phyloP scores from a whole-genome alignment of 2,329 filamentous ascomycete species.

The Tympanopsis confertula region DNA sequence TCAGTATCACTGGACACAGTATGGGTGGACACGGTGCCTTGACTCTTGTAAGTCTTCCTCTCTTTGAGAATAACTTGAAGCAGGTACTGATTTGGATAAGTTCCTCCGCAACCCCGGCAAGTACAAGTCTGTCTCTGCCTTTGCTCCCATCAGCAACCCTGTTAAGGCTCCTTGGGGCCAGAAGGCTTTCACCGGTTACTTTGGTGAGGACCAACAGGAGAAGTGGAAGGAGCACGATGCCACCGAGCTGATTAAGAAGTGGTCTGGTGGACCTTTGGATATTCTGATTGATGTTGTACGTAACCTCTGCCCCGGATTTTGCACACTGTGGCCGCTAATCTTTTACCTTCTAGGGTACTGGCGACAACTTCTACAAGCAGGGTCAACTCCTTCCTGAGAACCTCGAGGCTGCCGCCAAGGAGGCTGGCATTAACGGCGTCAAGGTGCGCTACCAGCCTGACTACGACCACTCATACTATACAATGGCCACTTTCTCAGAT shows the following conservation, averaged over 20 bases:
- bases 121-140: conserved; percentile 82
- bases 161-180: conserved; percentile 80
- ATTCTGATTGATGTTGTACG: conserved; percentile 77
- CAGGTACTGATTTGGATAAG: conserved; percentile 15
- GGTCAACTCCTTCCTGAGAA: conserved; percentile 90
- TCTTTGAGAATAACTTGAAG: conserved; percentile 3
- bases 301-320: conserved; percentile 9
- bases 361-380: conserved; percentile 93
- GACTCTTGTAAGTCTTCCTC: conserved; percentile 44
- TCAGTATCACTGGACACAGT: conserved; percentile 84
- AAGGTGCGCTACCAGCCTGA: conserved; percentile 74
- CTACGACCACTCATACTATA: conserved; percentile 97
- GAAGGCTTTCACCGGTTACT: conserved; percentile 87
- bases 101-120: conserved; percentile 83
- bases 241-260: conserved; percentile 73
- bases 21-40: conserved; percentile 97
- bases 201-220: conserved; percentile 61
- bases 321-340: not conserved
- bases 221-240: conserved; percentile 87
- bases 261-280: conserved; percentile 53
- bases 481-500: conserved; percentile 80
- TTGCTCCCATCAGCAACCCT: conserved; percentile 84
- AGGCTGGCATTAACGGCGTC: conserved; percentile 61
- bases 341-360: conserved; percentile 53
- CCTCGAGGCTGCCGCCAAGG: conserved; percentile 67